These are phyloP conservation scores for Batrachochytrium dendrobatidis DNA, from an alignment of 371 early-diverging fungal genomes.

Conservation along the genomic window DNA sequence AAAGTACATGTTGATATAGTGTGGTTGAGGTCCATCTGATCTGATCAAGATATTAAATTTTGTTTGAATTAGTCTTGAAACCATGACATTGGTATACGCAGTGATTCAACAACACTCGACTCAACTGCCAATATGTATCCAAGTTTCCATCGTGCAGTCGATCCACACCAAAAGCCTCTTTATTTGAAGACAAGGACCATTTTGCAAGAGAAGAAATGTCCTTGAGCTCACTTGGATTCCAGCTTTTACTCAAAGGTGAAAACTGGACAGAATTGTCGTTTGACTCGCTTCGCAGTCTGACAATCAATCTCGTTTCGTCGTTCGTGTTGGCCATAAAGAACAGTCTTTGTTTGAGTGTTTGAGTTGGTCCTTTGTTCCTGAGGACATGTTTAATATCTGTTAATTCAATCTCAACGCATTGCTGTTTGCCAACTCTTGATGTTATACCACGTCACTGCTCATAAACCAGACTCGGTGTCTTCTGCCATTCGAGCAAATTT, in stretches of 20 bases:
- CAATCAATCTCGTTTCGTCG: background rate
- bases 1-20: slow-evolving; percentile 49
- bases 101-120: background rate
- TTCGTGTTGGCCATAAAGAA: background rate
- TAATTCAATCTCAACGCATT: slow-evolving; percentile 1
- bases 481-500: slow-evolving; percentile 56
- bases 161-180: slow-evolving; percentile 56
- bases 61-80: background rate
- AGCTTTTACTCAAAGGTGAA: too few relatives aligned
- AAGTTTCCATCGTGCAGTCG: slow-evolving; percentile 59
- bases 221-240: too few relatives aligned
- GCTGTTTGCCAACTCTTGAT: slow-evolving; percentile 4
- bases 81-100: background rate
- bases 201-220: slow-evolving; percentile 24
- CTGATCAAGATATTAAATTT: slow-evolving; percentile 12
- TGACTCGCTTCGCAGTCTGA: too few relatives aligned
- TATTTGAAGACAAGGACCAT: slow-evolving; percentile 66
- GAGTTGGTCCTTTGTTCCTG: background rate
- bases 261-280: too few relatives aligned
- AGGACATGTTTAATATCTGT: background rate
- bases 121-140: slow-evolving; percentile 81
- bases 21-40: slow-evolving; percentile 60
- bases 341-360: background rate
- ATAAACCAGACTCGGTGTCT: slow-evolving; percentile 50
- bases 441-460: slow-evolving; percentile 46